Percentiles rank a stretch among this genome's conserved stretches.
These are phyloP conservation scores for Camelina hispida DNA, from an alignment of 345 rosid genomes.

Conservation along the genomic window DNA sequence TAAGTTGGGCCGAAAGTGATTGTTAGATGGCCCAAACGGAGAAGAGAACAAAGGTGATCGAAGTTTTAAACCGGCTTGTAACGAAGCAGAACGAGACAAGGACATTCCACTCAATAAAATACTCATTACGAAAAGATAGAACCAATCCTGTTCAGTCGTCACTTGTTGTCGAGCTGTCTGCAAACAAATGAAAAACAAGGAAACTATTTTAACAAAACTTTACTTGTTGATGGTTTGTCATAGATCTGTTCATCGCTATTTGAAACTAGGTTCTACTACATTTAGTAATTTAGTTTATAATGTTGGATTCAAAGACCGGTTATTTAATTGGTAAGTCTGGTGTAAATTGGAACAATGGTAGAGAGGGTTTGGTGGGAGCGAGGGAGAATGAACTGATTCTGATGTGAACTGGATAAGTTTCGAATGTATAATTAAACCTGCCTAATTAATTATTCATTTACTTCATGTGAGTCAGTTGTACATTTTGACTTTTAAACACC, in stretches of 20 bases:
- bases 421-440: background rate
- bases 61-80: background rate
- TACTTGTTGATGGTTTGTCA: background rate
- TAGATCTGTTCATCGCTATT: background rate
- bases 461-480: slow-evolving; percentile 18
- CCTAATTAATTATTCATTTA: slow-evolving; percentile 5
- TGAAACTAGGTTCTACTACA: background rate
- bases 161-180: background rate
- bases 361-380: slow-evolving; percentile 11
- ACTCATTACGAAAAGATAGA: background rate
- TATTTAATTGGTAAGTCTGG: slow-evolving; percentile 2
- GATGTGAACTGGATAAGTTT: slow-evolving; percentile 24
- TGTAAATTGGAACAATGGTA: slow-evolving; percentile 14
- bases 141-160: slow-evolving; percentile 1
- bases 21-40: background rate
- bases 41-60: background rate
- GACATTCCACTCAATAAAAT: background rate
- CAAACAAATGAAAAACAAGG: too few species aligned
- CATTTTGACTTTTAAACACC: slow-evolving; percentile 30
- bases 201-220: too few species aligned
- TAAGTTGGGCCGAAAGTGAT: background rate
- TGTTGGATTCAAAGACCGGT: background rate
- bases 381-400: background rate
- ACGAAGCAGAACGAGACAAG: background rate
- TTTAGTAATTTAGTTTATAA: slow-evolving; percentile 8